Percentiles rank a stretch among this genome's conserved stretches.
phyloP scores from a whole-genome alignment of 2,329 filamentous ascomycete species.

The Aurifilum marmelostoma region DNA sequence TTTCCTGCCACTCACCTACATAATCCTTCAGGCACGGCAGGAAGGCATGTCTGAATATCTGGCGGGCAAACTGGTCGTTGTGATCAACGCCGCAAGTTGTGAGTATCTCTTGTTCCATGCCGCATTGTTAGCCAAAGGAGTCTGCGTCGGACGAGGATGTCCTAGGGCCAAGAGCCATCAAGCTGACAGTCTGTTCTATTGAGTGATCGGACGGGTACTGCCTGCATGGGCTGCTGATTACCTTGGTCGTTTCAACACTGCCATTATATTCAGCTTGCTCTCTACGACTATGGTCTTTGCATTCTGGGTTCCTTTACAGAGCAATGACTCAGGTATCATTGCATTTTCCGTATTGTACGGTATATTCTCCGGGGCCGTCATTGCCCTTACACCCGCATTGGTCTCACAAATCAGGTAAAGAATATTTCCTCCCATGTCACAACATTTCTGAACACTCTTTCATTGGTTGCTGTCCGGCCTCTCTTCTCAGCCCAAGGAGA shows the following conservation, averaged over 20 bases:
- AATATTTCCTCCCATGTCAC: neutral
- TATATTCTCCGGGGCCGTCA: constrained; percentile 36
- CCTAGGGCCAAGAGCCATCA: neutral
- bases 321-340: constrained; percentile 29
- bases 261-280: constrained; percentile 46
- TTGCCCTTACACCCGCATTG: constrained; percentile 34
- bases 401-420: constrained; percentile 45
- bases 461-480: neutral
- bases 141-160: too few species aligned
- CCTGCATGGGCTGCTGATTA: constrained; percentile 30
- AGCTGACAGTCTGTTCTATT: neutral
- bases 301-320: constrained; percentile 38
- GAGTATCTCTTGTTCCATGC: neutral
- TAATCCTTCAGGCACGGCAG: constrained; percentile 32
- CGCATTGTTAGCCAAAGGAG: too few species aligned
- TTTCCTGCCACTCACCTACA: constrained; percentile 35
- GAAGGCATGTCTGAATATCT: constrained; percentile 31
- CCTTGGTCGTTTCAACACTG: constrained; percentile 33
- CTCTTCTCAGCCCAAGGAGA: neutral
- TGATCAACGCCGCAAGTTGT: constrained; percentile 34
- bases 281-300: constrained; percentile 37
- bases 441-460: neutral
- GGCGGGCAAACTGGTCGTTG: constrained; percentile 34
- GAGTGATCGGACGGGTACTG: constrained; percentile 28
- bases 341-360: constrained; percentile 36